Base-by-base conservation (phyloP, 495 filamentous ascomycete genomes). In the Podospora didyma region DNA sequence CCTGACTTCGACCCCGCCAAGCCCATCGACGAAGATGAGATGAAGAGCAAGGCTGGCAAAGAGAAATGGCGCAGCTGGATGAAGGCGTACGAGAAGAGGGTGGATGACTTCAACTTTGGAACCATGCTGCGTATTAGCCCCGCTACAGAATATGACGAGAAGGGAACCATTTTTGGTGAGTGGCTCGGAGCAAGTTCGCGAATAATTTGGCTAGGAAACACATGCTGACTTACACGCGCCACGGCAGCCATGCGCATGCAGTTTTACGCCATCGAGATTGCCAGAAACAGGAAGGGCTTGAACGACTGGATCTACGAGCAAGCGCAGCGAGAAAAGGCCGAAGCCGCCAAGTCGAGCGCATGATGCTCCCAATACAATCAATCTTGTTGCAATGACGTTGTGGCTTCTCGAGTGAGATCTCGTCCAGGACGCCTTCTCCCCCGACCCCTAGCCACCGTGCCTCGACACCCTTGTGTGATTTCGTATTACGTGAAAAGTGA, bases 31-130 rank as follows among this genome's bases (percentile, higher is more conserved):
- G 94, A 99, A 73, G 88, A 96, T 59, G 76, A 86, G 58, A 96
- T 99, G 94, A 99, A 99, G 84, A 96, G 88, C 82, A 95, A 95
- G 76, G 77, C 77, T 12, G 95, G 94, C 67, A 99, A 99, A 79
- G 94, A 96, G 71, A 81, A 82, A 72, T 99, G 94, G 94, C 86
- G 94, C 57, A 88, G 87, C 58, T 99, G 96, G 77, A 88, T 97
- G 82, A 91, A 88, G 79, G 75, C 82, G 66, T 99, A 94, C 71
- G 90, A 97, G 74, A 89, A 95, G 74, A 92, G 83, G 73, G 78
- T 99, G 21, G 85, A 90, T 51, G 95, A 97, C 71, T 99, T 85
- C 80, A 99, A 96, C 78, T 99, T 97, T 73, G 94, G 94, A 46
- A 96, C 94, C 4, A 89, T 99, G 79, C 59, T 99, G 62, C 81